Evolutionary conservation across 2,329 filamentous ascomycete species (phyloP).

Genomic region (Cytospora mali): DNA sequence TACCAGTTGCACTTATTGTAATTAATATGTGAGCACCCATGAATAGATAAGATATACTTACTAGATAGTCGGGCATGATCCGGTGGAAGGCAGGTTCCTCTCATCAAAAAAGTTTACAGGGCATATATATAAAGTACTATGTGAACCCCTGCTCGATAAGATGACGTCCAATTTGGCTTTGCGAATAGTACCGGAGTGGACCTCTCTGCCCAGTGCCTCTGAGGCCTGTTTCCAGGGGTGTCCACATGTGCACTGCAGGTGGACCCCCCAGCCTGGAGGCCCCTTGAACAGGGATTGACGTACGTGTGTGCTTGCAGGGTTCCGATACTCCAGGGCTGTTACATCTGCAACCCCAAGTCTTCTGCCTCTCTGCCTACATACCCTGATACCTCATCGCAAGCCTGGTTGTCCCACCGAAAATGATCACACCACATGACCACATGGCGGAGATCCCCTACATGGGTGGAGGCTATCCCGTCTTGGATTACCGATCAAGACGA

Average conservation of each 20-base stretch:
- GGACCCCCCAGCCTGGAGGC: constrained; percentile 18
- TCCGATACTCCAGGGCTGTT: constrained; percentile 17
- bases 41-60: not conserved
- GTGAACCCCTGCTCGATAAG: constrained; percentile 23
- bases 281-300: constrained; percentile 16
- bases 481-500: not conserved
- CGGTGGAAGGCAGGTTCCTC: not conserved
- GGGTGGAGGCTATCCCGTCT: not conserved
- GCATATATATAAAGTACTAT: not conserved
- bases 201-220: constrained; percentile 12
- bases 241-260: not conserved
- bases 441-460: not conserved
- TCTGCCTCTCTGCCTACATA: constrained; percentile 1
- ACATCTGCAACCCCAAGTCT: constrained; percentile 19
- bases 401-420: constrained; percentile 22
- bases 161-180: constrained; percentile 29
- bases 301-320: constrained; percentile 20
- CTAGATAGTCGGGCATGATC: not conserved
- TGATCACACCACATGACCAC: constrained; percentile 19
- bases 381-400: too few species aligned
- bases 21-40: not conserved
- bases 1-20: not conserved
- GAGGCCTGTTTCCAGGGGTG: not conserved
- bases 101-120: not conserved
- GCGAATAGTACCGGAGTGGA: constrained; percentile 20